Percentiles rank a stretch among this genome's conserved stretches.
phyloP scores from a whole-genome alignment of 2,329 filamentous ascomycete species.

The Penicillium sp. region DNA sequence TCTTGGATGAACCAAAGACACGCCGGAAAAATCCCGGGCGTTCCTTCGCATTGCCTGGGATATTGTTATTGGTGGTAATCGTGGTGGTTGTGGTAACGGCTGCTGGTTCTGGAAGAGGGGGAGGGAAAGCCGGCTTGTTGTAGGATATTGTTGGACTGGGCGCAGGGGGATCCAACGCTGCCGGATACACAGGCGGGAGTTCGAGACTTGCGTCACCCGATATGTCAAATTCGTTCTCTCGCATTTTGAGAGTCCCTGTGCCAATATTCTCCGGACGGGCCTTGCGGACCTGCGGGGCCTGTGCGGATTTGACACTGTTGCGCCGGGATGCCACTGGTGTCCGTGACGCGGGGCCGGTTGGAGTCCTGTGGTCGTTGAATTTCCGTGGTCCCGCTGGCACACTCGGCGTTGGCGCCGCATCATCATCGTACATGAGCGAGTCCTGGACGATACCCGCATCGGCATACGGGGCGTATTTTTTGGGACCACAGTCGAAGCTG shows the following conservation, averaged over 20 bases:
- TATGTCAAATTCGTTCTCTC: constrained; percentile 32
- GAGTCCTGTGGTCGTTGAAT: constrained; percentile 35
- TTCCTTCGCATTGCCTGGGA: constrained; percentile 56
- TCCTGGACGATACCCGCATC: constrained; percentile 25
- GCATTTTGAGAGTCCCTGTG: constrained; percentile 34
- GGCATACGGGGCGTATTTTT: constrained; percentile 29
- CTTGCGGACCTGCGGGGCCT: constrained; percentile 38
- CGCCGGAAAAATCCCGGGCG: constrained; percentile 88
- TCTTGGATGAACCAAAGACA: constrained; percentile 78
- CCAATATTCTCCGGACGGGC: constrained; percentile 41
- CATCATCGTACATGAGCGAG: constrained; percentile 44
- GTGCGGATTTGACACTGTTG: constrained; percentile 47
- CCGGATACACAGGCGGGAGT: constrained; percentile 43
- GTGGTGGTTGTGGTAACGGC: constrained; percentile 26
- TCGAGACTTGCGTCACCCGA: constrained; percentile 30
- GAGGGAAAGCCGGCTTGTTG: constrained; percentile 48
- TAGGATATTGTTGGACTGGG: constrained; percentile 56
- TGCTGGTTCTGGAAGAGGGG: constrained; percentile 38
- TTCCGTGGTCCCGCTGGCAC: constrained; percentile 76
- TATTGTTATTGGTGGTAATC: constrained; percentile 6
- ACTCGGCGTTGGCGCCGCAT: constrained; percentile 83
- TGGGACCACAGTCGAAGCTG: constrained; percentile 47
- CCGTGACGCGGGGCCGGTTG: constrained; percentile 26
- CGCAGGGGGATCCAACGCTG: constrained; percentile 51
- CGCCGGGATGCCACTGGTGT: constrained; percentile 39